These are phyloP conservation scores for Marsdenia floribunda DNA, from an alignment of 257 asterid species.

Conservation along the genomic window DNA sequence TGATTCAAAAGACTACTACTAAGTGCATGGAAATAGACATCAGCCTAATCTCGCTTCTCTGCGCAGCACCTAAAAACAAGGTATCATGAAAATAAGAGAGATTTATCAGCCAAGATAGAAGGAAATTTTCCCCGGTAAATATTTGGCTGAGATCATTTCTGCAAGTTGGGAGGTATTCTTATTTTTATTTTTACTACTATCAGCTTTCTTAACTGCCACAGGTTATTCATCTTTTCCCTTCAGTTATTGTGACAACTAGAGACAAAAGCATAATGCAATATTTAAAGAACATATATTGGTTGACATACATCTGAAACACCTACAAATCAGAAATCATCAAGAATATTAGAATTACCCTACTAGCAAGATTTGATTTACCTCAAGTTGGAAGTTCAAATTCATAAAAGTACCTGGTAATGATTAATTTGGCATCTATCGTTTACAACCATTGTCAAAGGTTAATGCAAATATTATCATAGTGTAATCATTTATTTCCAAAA, in stretches of 20 bases:
- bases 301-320: neutral
- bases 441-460: neutral
- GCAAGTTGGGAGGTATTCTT: neutral
- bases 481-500: too few species aligned
- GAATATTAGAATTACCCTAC: neutral
- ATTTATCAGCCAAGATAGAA: neutral
- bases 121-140: neutral
- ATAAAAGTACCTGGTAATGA: neutral
- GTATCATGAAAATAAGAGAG: neutral
- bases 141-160: neutral
- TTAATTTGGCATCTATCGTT: neutral
- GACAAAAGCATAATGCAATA: neutral
- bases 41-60: conserved; percentile 82
- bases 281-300: neutral
- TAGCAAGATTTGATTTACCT: neutral
- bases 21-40: neutral
- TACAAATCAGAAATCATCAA: neutral
- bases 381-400: neutral
- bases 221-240: neutral
- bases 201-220: neutral
- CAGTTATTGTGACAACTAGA: neutral
- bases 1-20: neutral
- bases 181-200: neutral
- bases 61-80: conserved; percentile 51
- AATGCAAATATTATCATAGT: neutral